These are phyloP conservation scores for Sonneratia caseolaris DNA, from an alignment of 345 rosid species.

Conservation along the genomic window DNA sequence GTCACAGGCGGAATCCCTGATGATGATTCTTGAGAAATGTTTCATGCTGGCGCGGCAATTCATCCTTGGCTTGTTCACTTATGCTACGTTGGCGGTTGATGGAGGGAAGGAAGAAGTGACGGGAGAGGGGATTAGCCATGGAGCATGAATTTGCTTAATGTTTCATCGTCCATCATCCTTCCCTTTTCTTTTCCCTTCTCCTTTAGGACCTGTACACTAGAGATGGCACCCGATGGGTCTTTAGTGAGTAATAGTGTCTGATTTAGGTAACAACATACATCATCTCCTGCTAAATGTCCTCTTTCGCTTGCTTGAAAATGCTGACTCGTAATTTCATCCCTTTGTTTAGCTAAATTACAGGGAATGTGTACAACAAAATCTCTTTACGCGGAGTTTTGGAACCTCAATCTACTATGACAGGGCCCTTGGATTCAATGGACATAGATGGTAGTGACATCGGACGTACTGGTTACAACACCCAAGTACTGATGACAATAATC, in stretches of 20 bases:
- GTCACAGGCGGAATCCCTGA: conserved; percentile 1
- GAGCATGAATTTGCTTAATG: background rate
- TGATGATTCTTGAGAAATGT: conserved; percentile 26
- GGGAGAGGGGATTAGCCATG: background rate
- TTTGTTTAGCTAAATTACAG: no score
- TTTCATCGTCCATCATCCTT: background rate
- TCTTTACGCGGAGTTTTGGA: no score
- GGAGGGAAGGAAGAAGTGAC: no score
- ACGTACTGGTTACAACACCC: no score
- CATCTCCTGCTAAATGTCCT: no score
- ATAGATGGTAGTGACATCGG: no score
- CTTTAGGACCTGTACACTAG: background rate
- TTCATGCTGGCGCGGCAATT: conserved; percentile 55
- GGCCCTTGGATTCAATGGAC: no score
- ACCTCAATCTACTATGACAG: no score
- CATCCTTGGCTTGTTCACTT: conserved; percentile 90
- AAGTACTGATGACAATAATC: no score
- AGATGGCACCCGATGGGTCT: background rate
- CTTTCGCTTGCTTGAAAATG: background rate
- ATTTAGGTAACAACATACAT: background rate
- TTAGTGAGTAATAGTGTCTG: background rate
- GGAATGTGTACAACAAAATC: no score
- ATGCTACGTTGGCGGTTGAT: conserved; percentile 7
- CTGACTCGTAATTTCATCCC: no score
- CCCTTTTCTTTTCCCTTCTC: background rate